These are phyloP conservation scores for Ogataea methanolica DNA, from an alignment of 805 yeast species.

Conservation along the genomic window DNA sequence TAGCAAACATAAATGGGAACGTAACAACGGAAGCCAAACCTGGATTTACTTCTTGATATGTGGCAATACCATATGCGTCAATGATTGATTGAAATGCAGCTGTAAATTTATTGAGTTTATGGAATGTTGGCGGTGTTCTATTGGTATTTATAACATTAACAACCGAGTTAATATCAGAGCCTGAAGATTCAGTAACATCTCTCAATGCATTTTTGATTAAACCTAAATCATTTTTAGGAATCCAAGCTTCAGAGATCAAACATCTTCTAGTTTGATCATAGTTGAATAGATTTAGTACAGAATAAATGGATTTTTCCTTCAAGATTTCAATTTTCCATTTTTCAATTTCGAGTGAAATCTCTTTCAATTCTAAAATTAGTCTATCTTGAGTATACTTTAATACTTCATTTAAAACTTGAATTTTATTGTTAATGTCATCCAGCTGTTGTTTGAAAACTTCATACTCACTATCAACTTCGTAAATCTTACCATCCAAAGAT, in stretches of 20 bases:
- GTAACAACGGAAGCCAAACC: constrained; percentile 72
- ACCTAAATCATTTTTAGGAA: constrained; percentile 73
- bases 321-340: constrained; percentile 66
- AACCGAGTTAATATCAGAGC: constrained; percentile 43
- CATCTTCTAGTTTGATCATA: constrained; percentile 82
- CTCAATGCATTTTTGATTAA: constrained; percentile 63
- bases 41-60: constrained; percentile 71
- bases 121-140: constrained; percentile 68
- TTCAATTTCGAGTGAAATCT: constrained; percentile 69
- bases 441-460: constrained; percentile 41
- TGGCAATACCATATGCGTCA: constrained; percentile 76
- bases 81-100: constrained; percentile 64
- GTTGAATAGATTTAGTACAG: constrained; percentile 72
- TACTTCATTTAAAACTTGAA: constrained; percentile 45
- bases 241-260: constrained; percentile 94
- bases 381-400: constrained; percentile 63
- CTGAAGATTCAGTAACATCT: constrained; percentile 51
- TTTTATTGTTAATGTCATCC: constrained; percentile 41
- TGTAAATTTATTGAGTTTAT: constrained; percentile 65
- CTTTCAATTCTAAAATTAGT: constrained; percentile 69
- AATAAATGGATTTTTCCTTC: constrained; percentile 80
- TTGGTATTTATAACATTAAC: constrained; percentile 60
- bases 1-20: constrained; percentile 78
- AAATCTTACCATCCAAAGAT: constrained; percentile 79
- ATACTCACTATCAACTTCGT: constrained; percentile 46